A percentile compares a stretch with the other conserved stretches of the same genome.
phyloP scores from a whole-genome alignment of 179 eudicot genomes.

The Patellifolia procumbens region DNA sequence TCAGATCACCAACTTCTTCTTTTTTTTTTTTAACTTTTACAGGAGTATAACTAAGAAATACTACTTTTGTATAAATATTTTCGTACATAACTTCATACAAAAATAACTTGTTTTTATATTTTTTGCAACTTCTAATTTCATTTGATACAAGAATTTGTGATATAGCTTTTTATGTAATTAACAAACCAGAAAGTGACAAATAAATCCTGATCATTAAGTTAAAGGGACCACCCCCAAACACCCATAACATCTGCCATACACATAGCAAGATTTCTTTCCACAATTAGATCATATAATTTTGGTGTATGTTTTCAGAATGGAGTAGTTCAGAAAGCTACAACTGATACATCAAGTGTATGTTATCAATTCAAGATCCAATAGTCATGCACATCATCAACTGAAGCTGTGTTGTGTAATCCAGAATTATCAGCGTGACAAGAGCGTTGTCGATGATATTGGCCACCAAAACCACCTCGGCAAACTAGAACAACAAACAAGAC shows the following conservation, averaged over 20 bases:
- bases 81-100: no score
- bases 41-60: no score
- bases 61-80: no score
- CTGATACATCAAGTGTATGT: background rate
- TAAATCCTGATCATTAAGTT: slow-evolving; percentile 3
- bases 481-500: no score
- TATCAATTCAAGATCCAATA: background rate
- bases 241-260: slow-evolving; percentile 1
- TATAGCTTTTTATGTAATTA: no score
- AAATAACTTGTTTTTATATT: no score
- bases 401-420: background rate
- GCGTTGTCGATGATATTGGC: background rate
- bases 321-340: background rate
- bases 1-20: no score
- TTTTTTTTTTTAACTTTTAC: no score
- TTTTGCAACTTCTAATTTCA: no score
- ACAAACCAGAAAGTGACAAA: slow-evolving; percentile 2
- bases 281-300: background rate
- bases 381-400: background rate
- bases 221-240: slow-evolving; percentile 5
- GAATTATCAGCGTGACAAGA: background rate
- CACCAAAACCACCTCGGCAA: background rate
- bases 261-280: slow-evolving; percentile 9
- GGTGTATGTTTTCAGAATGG: background rate
- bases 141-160: background rate